Conservation (phyloP, 73 alveolate genomes). For the Durusdinium trenchii region DNA sequence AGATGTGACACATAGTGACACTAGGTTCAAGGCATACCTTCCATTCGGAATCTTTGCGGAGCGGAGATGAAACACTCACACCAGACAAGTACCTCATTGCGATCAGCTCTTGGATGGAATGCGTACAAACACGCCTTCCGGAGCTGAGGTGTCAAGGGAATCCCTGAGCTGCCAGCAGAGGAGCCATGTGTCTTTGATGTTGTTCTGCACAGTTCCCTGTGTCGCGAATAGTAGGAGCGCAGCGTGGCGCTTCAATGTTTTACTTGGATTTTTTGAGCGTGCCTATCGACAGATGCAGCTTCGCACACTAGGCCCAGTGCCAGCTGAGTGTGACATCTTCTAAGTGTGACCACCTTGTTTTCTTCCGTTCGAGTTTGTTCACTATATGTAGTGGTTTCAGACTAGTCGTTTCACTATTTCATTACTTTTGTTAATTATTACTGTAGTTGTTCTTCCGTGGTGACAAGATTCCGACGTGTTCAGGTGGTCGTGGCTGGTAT, state of each 20-base stretch:
- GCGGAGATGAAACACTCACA: too few species aligned
- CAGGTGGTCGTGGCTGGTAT: constrained; percentile 73
- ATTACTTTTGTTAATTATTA: not conserved
- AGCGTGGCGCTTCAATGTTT: constrained; percentile 81
- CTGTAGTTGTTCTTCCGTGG: not conserved
- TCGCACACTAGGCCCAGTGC: constrained; percentile 33
- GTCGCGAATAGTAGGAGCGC: constrained; percentile 54
- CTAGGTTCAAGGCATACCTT: too few species aligned
- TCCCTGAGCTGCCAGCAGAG: constrained; percentile 89
- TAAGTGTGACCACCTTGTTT: not conserved
- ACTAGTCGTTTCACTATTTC: not conserved
- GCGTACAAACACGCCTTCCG: too few species aligned
- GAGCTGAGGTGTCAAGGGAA: constrained; percentile 48
- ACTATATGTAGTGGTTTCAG: not conserved
- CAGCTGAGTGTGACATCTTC: not conserved
- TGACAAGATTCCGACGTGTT: not conserved
- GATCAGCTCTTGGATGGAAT: too few species aligned
- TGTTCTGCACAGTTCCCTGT: not conserved
- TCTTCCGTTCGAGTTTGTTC: not conserved
- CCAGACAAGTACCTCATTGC: too few species aligned
- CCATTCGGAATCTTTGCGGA: too few species aligned
- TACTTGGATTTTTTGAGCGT: constrained; percentile 82
- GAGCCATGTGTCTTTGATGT: not conserved
- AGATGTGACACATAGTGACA: too few species aligned
- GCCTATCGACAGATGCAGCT: constrained; percentile 76